These are phyloP conservation scores for Colletotrichum sp. DNA, from an alignment of 2,329 filamentous ascomycete species.

Conservation along the genomic window DNA sequence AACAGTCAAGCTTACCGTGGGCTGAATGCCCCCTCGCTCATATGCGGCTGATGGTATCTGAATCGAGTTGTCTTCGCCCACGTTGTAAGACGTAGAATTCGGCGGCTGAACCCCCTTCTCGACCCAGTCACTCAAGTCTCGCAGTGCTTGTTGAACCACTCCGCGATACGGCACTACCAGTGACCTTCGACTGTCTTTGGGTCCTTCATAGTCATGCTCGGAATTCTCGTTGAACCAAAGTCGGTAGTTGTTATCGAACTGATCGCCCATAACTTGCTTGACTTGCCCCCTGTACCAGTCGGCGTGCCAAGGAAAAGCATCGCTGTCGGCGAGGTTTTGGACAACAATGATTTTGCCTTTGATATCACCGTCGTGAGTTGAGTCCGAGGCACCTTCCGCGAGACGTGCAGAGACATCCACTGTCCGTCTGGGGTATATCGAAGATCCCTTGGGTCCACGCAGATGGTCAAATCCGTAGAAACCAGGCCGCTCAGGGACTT, in stretches of 20 bases:
- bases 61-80: conserved; percentile 18
- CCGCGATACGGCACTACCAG: conserved; percentile 17
- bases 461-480: conserved; percentile 23
- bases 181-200: background rate
- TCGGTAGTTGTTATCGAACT: conserved; percentile 21
- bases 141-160: conserved; percentile 22
- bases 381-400: background rate
- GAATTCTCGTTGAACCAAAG: conserved; percentile 25
- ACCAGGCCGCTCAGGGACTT: conserved; percentile 7
- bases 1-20: conserved; percentile 8
- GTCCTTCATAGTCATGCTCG: conserved; percentile 20
- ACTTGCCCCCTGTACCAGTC: conserved; percentile 26
- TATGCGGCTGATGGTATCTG: background rate
- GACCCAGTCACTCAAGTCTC: conserved; percentile 24
- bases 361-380: conserved; percentile 16
- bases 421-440: conserved; percentile 17
- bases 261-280: background rate
- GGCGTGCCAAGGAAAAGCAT: conserved; percentile 27
- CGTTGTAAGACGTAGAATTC: background rate
- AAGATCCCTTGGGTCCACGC: conserved; percentile 3
- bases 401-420: background rate
- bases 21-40: conserved; percentile 24
- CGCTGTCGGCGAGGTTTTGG: conserved; percentile 24
- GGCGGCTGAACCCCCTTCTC: conserved; percentile 19
- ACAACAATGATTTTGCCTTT: conserved; percentile 25